Evolutionary conservation across 495 filamentous ascomycete genomes (phyloP), one percentile per base, ranked within the genome.

Genomic region (Aspergillus saccharolyticus): DNA sequence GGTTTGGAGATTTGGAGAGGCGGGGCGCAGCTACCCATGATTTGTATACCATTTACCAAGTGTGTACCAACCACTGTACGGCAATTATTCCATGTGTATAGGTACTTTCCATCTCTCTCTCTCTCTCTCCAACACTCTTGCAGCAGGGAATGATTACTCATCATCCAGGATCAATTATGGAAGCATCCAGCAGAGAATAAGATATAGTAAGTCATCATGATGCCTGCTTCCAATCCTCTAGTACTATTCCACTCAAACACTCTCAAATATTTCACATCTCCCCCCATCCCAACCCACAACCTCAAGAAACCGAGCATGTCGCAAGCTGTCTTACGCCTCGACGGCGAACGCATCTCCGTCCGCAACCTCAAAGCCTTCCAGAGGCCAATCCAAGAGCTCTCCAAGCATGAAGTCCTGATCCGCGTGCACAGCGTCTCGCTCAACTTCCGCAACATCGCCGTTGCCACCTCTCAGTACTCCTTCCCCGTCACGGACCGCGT

Each of bases 361-460:
- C 42, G 50, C 4, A 50, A 62, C 28, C 42, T 62, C 17, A 52
- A 55, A 10, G 39, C 55, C 16, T 55, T 52, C 55, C 20, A 52
- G 42, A 52, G 58, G 21, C 14, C 52, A 20, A 66, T 87, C 44
- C 83, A 84, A 3, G 59, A 78, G 45, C 55, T 82, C 1, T 78
- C 79, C 55, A 83, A 85, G 28, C 78, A 80, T 44, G 84, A 89
- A 22, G 82, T 87, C 9, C 80, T 89, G 15, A 81, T 90, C 62
- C 81, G 55, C 15, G 57, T 63, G 0, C 57, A 60, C 45, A 30
- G 48, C 25, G 54, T 63, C 6, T 49, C 61, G 1, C 51, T 63
- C 8, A 91, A 91, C 72, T 92, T 81, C 72, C 80, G 89, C 47
- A 87, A 91, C 63, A 73, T 89, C 53, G 77, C 83, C 53, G 85